Base-by-base conservation (phyloP, 768 basidiomycete species). In the Pilatotrama ljubarskyi region DNA sequence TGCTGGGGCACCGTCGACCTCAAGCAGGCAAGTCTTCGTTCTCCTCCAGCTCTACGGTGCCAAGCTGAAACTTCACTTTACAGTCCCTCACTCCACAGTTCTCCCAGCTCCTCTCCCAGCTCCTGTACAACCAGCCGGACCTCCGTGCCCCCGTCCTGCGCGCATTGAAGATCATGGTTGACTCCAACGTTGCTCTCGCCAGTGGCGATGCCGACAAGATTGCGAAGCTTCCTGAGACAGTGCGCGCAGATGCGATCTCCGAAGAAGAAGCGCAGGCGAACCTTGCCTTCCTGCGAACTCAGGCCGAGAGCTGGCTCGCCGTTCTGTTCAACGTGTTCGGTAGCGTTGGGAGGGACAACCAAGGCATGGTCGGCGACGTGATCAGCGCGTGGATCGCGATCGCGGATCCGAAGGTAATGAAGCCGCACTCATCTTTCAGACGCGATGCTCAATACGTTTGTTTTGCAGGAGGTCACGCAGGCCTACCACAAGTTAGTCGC, bases 281-380 rank as follows among this genome's bases (percentile, higher is more conserved):
- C 65, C 63, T 98, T 25, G 77, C 72, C 1, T 90, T 90, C 73
- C 78, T 98, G 55, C 84, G 82, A 41, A 80, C 79, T 0, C 90
- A 98, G 69, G 88, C 83, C 0, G 91, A 94, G 71, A 97, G 93
- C 68, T 95, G 97, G 90, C 83, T 98, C 35, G 88, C 93, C 0
- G 94, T 98, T 5, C 79, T 97, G 44, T 95, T 98, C 79, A 99
- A 99, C 70, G 88, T 99, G n/a, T 98, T 96, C 74, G 84, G 90
- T 58, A 92, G 83, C 60, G 85, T 91, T 32, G 84, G 82, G n/a
- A 80, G 85, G 50, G 94, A 97, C 62, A 75, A 71, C 49, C 79
- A 90, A 51, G 85, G 86, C 8, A 79, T 86, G 75, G 86, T 98
- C 15, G 93, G 95, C 18, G 93, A 95, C 54, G 93, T 93, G 43